Evolutionary conservation across 371 early-diverging fungal genomes (phyloP), one percentile per base, ranked within the genome.

Genomic region (Mucor racemosus): DNA sequence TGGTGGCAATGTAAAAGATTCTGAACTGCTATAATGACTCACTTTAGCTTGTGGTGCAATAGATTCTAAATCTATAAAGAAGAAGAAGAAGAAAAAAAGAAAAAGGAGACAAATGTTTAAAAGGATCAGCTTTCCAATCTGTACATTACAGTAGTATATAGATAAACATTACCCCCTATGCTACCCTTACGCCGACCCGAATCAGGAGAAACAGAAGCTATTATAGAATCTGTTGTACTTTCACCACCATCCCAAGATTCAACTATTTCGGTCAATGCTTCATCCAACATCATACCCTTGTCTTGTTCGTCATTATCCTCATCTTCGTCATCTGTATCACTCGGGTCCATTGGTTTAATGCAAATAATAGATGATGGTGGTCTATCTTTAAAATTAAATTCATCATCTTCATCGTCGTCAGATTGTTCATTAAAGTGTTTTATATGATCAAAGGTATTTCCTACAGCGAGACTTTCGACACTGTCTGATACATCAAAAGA

Each of bases 301-400:
- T 56, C 61, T 10, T 46, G 46, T 7, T 8, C 19, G 19, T 46
- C 44, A 44, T 44, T 17, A 8, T 17, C 44, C 7, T 44, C 44
- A 44, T 57, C 50, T 13, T 60, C 46, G 3, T 46, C 46, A 8
- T 46, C 46, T 17, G 46, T 46, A 19, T 46, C 46, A 10, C 19
- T 34, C 14, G 58, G 62, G 14, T 74, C 65, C 10, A 60, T 59
- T 44, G 65, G 69, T 19, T 57, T 59, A 14, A 61, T 65, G 38
- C 73, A 72, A 36, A 75, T 66, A 31, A 77, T 58, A 14, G 76
- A 61, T 17, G 82, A 81, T 36, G 79, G 78, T 3, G 82, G 80
- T 72, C 80, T 64, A 54, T 72, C 74, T 8, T 71, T 66, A 62
- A 82, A 78, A 53, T 78, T 70, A 34, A 82, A 80, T 9, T 79